Evolutionary conservation across 768 basidiomycete species (phyloP).

Genomic region (Mycena polygramma): DNA sequence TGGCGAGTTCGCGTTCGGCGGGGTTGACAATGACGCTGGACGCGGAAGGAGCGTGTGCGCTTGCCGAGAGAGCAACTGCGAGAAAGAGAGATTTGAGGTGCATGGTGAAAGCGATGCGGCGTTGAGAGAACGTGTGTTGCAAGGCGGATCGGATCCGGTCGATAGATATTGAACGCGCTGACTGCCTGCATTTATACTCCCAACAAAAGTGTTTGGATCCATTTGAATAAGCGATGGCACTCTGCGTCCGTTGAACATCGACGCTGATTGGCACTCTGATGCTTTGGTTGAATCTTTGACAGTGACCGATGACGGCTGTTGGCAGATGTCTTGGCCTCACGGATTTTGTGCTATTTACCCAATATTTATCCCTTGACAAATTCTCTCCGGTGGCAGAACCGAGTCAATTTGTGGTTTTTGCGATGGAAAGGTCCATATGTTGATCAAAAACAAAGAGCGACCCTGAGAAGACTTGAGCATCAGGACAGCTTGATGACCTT

Average conservation of each 20-base stretch:
- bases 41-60: not conserved
- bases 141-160: not conserved
- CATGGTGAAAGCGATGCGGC: not conserved
- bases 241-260: not conserved
- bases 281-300: not conserved
- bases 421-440: too few species aligned
- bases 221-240: not conserved
- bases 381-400: too few species aligned
- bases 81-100: constrained; percentile 1
- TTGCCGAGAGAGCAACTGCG: not conserved
- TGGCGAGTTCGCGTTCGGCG: not conserved
- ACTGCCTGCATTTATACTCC: not conserved
- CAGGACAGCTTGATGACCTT: too few species aligned
- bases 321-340: not conserved
- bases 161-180: not conserved
- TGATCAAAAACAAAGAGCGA: too few species aligned
- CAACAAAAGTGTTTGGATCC: not conserved
- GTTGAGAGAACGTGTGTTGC: too few species aligned
- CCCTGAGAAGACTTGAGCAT: too few species aligned
- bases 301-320: not conserved
- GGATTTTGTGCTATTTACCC: too few species aligned
- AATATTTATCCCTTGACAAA: too few species aligned
- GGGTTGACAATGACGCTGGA: not conserved
- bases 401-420: too few species aligned
- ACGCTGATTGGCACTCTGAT: not conserved